Evolutionary conservation across 2,329 filamentous ascomycete species (phyloP).

Genomic region (Paramyrothecium roridum): DNA sequence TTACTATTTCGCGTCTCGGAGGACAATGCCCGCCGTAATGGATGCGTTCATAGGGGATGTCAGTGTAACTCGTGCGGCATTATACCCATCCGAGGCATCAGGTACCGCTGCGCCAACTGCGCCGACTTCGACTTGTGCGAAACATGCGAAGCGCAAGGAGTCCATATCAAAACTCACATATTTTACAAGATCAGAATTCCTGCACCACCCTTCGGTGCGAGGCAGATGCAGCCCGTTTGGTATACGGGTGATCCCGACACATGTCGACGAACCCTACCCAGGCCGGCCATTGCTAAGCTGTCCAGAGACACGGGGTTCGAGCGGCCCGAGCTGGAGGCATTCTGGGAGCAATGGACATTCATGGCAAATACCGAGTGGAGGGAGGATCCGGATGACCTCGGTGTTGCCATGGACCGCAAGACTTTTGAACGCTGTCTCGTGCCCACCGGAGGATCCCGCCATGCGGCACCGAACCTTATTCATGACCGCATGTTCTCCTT

Average conservation of each 20-base stretch:
- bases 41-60: slow-evolving; percentile 89
- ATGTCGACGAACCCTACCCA: slow-evolving; percentile 64
- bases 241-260: slow-evolving; percentile 83
- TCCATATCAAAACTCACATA: slow-evolving; percentile 86
- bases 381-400: slow-evolving; percentile 73
- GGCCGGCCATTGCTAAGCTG: slow-evolving; percentile 64
- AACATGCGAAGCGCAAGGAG: slow-evolving; percentile 75
- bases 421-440: slow-evolving; percentile 92
- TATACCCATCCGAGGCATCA: slow-evolving; percentile 84
- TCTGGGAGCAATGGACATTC: slow-evolving; percentile 97
- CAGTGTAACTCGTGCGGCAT: slow-evolving; percentile 87
- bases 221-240: slow-evolving; percentile 78
- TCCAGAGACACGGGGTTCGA: slow-evolving; percentile 75
- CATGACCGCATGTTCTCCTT: slow-evolving; percentile 97
- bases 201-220: slow-evolving; percentile 76
- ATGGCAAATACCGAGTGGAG: slow-evolving; percentile 84
- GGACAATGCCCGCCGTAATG: slow-evolving; percentile 82
- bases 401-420: slow-evolving; percentile 83
- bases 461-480: slow-evolving; percentile 80
- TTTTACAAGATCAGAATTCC: slow-evolving; percentile 96
- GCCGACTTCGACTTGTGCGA: slow-evolving; percentile 95
- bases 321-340: slow-evolving; percentile 81
- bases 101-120: slow-evolving; percentile 94
- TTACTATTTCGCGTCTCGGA: slow-evolving; percentile 90
- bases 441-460: slow-evolving; percentile 75